phyloP scores from a whole-genome alignment of 2,329 filamentous ascomycete genomes.

The Diaporthe nobilis region DNA sequence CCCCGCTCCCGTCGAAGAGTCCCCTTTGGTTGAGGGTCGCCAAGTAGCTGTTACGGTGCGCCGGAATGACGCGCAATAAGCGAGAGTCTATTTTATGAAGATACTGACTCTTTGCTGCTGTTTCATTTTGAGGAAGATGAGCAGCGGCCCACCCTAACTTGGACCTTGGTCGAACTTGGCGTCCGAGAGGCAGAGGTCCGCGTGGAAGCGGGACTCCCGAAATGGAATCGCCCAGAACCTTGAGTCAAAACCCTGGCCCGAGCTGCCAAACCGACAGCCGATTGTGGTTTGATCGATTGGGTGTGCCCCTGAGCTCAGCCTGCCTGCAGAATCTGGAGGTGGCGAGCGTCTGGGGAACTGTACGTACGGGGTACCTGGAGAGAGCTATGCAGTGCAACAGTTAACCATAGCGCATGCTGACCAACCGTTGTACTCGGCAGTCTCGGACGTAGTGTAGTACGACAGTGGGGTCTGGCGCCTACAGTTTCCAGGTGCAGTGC shows the following conservation, averaged over 20 bases:
- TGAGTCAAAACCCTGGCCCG: conserved; percentile 22
- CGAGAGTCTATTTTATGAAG: conserved; percentile 29
- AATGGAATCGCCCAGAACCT: conserved; percentile 25
- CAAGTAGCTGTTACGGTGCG: neutral
- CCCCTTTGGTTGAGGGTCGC: neutral
- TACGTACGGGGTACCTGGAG: too few species aligned
- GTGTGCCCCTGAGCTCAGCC: conserved; percentile 23
- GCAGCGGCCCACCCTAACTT: conserved; percentile 2
- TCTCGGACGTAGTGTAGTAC: conserved; percentile 5
- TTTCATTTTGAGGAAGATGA: conserved; percentile 26
- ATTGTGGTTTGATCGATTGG: conserved; percentile 4
- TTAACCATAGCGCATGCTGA: neutral
- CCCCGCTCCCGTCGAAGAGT: neutral
- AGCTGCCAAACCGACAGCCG: conserved; percentile 20
- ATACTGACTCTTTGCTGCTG: conserved; percentile 11
- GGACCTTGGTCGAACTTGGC: conserved; percentile 18
- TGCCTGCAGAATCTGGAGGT: conserved; percentile 12
- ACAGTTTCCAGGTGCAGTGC: neutral
- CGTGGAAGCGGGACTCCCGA: conserved; percentile 16
- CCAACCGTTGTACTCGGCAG: neutral
- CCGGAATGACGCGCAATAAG: conserved; percentile 21
- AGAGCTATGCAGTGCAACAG: neutral
- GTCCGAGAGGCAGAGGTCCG: conserved; percentile 11
- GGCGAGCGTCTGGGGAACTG: conserved; percentile 23
- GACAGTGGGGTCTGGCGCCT: neutral